Percentiles rank a stretch among this genome's conserved stretches.
Evolutionary conservation across 805 yeast species (phyloP).

Genomic region (Yamadazyma ubonensis): DNA sequence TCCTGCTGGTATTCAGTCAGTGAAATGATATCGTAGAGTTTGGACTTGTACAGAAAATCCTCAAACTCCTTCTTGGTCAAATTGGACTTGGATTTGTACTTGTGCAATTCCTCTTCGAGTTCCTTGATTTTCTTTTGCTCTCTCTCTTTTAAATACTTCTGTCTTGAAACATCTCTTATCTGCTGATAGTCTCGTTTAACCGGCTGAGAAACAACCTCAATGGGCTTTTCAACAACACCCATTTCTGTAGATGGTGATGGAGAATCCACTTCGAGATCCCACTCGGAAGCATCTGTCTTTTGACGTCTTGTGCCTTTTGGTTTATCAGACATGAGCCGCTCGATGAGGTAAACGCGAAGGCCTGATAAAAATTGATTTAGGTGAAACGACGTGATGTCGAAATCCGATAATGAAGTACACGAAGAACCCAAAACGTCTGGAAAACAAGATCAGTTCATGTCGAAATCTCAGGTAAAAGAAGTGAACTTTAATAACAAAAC

Average conservation of each 20-base stretch:
- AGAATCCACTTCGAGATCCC: slow-evolving; percentile 15
- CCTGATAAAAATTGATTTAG: not conserved
- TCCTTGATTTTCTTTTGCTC: slow-evolving; percentile 21
- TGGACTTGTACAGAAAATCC: slow-evolving; percentile 20
- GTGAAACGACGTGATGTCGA: slow-evolving; percentile 5
- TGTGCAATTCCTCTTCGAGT: slow-evolving; percentile 18
- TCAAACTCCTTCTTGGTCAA: slow-evolving; percentile 15
- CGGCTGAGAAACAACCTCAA: not conserved
- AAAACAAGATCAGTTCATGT: no score
- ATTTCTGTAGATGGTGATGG: slow-evolving; percentile 3
- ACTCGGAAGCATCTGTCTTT: slow-evolving; percentile 16
- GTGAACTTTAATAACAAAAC: slow-evolving; percentile 5
- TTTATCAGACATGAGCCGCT: slow-evolving; percentile 1
- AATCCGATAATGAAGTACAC: not conserved
- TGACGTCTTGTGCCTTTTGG: slow-evolving; percentile 9
- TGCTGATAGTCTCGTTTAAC: slow-evolving; percentile 9
- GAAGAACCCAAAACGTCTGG: not conserved
- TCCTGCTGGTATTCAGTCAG: slow-evolving; percentile 22
- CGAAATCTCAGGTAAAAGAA: not conserved
- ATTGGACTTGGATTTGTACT: slow-evolving; percentile 2
- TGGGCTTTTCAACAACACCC: not conserved
- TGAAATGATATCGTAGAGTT: slow-evolving; percentile 18
- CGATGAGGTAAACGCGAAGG: slow-evolving; percentile 6
- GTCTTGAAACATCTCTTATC: slow-evolving; percentile 17
- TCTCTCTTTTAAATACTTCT: slow-evolving; percentile 22